Percentiles rank a stretch among this genome's conserved stretches.
Conservation (phyloP, 78 protist genomes). For the Speleostelium caveatum region DNA sequence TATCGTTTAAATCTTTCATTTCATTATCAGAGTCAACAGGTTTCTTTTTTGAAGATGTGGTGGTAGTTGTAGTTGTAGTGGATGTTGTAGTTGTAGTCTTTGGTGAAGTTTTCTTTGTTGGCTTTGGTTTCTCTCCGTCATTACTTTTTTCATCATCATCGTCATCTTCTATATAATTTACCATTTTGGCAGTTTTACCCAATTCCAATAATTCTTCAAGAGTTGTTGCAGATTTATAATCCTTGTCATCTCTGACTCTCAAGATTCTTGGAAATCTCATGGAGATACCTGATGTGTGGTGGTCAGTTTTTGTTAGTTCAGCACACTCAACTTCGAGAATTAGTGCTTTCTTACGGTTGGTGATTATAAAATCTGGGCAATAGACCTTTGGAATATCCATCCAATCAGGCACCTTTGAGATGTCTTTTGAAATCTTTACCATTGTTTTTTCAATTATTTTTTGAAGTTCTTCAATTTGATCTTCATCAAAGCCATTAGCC, state of each 20-base stretch:
- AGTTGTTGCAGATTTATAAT: conserved; percentile 69
- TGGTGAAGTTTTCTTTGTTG: neutral
- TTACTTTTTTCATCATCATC: neutral
- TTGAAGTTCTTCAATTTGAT: conserved; percentile 60
- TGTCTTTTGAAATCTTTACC: conserved; percentile 47
- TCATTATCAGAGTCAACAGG: neutral
- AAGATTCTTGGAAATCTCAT: conserved; percentile 88
- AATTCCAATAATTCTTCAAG: conserved; percentile 37
- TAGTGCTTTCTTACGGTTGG: conserved; percentile 79
- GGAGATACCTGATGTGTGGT: conserved; percentile 83
- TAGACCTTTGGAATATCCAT: conserved; percentile 24
- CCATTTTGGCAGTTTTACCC: conserved; percentile 59
- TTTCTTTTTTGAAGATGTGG: conserved; percentile 3
- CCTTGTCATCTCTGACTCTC: conserved; percentile 83
- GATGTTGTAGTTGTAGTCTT: neutral
- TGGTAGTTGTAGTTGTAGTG: conserved; percentile 29
- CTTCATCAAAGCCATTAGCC: conserved; percentile 79
- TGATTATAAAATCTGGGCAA: conserved; percentile 84
- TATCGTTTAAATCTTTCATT: neutral
- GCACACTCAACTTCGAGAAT: conserved; percentile 87
- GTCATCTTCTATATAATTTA: conserved; percentile 27
- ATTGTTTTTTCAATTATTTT: conserved; percentile 10
- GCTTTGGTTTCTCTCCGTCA: neutral
- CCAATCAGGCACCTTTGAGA: conserved; percentile 80
- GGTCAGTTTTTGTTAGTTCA: conserved; percentile 76